phyloP scores from a whole-genome alignment of 1,284 basidiomycete genomes.

The Peniophora sp. region DNA sequence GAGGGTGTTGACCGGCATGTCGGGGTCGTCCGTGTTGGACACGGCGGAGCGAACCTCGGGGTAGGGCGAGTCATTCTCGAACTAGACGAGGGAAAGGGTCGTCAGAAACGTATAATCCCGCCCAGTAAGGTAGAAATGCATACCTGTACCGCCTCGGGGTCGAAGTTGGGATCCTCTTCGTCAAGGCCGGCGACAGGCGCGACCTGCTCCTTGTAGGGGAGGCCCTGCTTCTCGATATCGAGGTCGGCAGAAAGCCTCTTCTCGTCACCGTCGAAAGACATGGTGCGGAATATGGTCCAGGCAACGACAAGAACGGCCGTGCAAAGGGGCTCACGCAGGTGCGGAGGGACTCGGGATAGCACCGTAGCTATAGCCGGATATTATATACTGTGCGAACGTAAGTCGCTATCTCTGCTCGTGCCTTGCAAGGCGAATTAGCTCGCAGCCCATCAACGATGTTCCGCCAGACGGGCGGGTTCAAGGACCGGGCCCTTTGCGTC shows the following conservation, averaged over 20 bases:
- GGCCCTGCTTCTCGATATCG: neutral
- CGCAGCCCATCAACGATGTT: too few species aligned
- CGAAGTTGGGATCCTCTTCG: constrained; percentile 57
- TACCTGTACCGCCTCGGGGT: constrained; percentile 29
- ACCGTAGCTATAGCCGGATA: too few species aligned
- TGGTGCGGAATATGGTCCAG: too few species aligned
- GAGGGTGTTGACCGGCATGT: constrained; percentile 52
- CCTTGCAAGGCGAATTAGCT: too few species aligned
- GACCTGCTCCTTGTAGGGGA: neutral
- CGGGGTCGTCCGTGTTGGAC: constrained; percentile 62
- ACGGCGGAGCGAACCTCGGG: constrained; percentile 75
- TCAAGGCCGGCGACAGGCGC: neutral
- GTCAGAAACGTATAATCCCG: neutral
- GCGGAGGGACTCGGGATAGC: too few species aligned
- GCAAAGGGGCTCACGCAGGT: too few species aligned
- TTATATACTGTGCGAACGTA: too few species aligned
- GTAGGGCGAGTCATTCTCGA: constrained; percentile 57
- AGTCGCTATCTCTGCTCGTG: too few species aligned
- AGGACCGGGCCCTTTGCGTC: too few species aligned
- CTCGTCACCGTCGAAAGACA: neutral
- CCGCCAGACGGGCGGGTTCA: too few species aligned
- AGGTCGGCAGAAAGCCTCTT: neutral
- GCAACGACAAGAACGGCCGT: too few species aligned
- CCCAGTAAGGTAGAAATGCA: too few species aligned
- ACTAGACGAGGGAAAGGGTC: neutral